Evolutionary conservation across 192 early-diverging fungal species (phyloP), one percentile per base, ranked within the genome.

Genomic region (Obelidium mucronatum): DNA sequence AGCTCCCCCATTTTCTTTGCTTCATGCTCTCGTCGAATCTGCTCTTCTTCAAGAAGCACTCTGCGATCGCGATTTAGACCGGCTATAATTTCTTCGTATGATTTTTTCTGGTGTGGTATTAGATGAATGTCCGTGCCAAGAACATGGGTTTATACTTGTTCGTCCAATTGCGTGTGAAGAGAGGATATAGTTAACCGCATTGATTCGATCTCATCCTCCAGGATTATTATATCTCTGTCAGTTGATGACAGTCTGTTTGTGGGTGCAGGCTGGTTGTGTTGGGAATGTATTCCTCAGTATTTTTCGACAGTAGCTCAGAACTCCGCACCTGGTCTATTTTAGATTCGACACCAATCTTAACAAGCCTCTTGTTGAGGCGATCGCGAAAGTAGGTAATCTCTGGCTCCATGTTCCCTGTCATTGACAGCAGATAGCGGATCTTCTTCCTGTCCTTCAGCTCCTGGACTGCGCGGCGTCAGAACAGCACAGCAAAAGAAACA

Each of bases 391-490:
- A 89, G 1, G 87, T 87, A 22, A 78, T 80, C 67, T 89, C 87
- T 3, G 74, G 77, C 37, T 87, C 85, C 2, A 66, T 61, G 26
- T 61, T 35, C 15, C 67, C 66, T 6, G 60, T 67, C 31, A 82
- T 44, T 1, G 83, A 83, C 2, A 89, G 74, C 31, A 89, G 67
- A 68, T 84, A 89, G 28, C 85, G 79, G n/a, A 88, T 88, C 73
- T 89, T 89, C 67, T 87, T 87, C n/a, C 88, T 68, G 63, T 89
- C 88, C 48, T 86, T 84, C 39, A 89, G 81, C 72, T 89, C 88
- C 75, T 87, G 88, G 40, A 89, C 88, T 88, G 74, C n/a, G 73
- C 15, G 66, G 30, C 13, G n/a, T n/a, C 69, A 71, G 24, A 73
- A 28, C 24, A 63, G n/a, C 1, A n/a, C 33, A 30, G 0, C 22